A percentile compares a stretch with the other conserved stretches of the same genome.
Evolutionary conservation across 768 basidiomycete genomes (phyloP).

Genomic region (Chalciporus chontae): DNA sequence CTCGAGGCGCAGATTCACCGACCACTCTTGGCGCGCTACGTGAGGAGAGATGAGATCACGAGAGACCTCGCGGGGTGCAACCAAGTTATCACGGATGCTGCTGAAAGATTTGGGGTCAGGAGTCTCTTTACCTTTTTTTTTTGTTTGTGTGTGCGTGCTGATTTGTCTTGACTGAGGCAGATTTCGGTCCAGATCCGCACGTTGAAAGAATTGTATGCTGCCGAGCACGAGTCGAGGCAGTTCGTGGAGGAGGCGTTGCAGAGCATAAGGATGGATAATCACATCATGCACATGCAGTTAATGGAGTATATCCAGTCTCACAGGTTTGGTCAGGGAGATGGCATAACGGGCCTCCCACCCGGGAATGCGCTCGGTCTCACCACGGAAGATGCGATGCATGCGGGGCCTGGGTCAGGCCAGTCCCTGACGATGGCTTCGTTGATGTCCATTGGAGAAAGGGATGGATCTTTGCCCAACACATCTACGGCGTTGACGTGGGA

Average conservation of each 20-base stretch:
- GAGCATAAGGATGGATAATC: conserved; percentile 15
- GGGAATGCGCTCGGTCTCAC: conserved; percentile 13
- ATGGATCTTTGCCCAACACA: not conserved
- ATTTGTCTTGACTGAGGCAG: conserved; percentile 18
- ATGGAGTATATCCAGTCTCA: not conserved
- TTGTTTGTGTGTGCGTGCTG: not conserved
- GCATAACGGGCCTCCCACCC: not conserved
- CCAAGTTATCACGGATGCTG: conserved; percentile 48
- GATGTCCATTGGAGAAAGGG: not conserved
- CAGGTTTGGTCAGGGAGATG: not conserved
- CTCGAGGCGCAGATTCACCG: conserved; percentile 58
- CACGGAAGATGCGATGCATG: not conserved
- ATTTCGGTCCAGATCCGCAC: conserved; percentile 52
- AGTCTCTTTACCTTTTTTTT: not conserved
- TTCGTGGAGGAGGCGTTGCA: conserved; percentile 19
- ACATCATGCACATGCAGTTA: conserved; percentile 5
- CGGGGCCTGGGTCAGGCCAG: not conserved
- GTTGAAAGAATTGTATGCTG: conserved; percentile 45
- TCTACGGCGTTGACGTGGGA: not conserved
- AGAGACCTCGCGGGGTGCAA: conserved; percentile 51
- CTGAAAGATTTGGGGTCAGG: conserved; percentile 23
- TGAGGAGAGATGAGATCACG: conserved; percentile 68
- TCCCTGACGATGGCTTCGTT: not conserved
- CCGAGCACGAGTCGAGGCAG: conserved; percentile 26
- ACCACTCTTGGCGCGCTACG: conserved; percentile 75